Evolutionary conservation across 2,329 filamentous ascomycete species (phyloP).

Genomic region (Aspergillus aculeatinus): DNA sequence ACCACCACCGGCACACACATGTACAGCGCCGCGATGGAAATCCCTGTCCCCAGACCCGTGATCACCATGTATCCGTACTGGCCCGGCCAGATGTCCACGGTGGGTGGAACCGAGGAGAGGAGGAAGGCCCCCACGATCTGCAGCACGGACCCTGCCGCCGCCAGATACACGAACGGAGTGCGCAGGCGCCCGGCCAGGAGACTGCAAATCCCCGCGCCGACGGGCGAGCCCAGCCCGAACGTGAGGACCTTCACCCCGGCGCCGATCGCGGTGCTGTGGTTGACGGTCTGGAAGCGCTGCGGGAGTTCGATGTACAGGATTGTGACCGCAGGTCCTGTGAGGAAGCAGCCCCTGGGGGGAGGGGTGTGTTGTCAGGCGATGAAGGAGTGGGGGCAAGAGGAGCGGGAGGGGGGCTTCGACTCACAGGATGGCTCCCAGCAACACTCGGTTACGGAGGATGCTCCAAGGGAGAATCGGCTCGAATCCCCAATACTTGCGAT

Average conservation of each 20-base stretch:
- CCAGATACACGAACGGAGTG: conserved; percentile 17
- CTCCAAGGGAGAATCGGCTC: conserved; percentile 21
- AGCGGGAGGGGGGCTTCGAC: not conserved
- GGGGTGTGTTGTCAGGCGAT: not conserved
- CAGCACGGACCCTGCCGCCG: conserved; percentile 13
- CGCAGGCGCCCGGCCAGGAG: conserved; percentile 12
- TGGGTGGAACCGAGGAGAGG: conserved; percentile 11
- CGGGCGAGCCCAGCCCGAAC: conserved; percentile 16
- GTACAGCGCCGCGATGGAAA: conserved; percentile 16
- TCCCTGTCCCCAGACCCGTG: conserved; percentile 16
- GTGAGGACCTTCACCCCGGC: conserved; percentile 24
- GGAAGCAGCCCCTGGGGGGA: conserved; percentile 13
- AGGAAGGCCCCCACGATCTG: conserved; percentile 20
- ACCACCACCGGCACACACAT: conserved; percentile 20
- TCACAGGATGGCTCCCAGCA: conserved; percentile 17
- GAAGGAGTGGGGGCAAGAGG: not conserved
- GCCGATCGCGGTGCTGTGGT: conserved; percentile 16
- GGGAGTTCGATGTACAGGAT: conserved; percentile 22
- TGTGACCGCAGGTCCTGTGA: conserved; percentile 20
- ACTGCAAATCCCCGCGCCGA: conserved; percentile 18
- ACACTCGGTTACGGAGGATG: conserved; percentile 13
- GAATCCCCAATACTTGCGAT: not conserved
- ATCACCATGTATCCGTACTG: conserved; percentile 22
- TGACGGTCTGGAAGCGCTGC: conserved; percentile 25
- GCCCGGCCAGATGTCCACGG: conserved; percentile 20